These are phyloP conservation scores for barley (Hordeum vulgare) DNA, from an alignment of 176 grass and related monocot genomes.

Conservation along the genomic window MorexV3_pseudomolecules_assembly NC_058524.1:512185896-512186395, in stretches of 20 bases:
- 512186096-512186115: slow-evolving; percentile 99
- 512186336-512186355: not conserved
- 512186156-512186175: slow-evolving; percentile 99
- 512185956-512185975: slow-evolving; percentile 82
- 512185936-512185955: slow-evolving; percentile 80
- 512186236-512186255: not conserved
- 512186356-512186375: not conserved
- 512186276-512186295: not conserved
- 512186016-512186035: not conserved
- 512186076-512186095: slow-evolving; percentile 96
- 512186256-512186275: not conserved
- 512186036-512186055: not conserved
- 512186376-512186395: not conserved
- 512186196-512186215: slow-evolving; percentile 73
- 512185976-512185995: slow-evolving; percentile 93
- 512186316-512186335: not conserved
- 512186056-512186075: slow-evolving; percentile 48
- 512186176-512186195: slow-evolving; percentile 94
- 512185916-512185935: not conserved
- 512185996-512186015: slow-evolving; percentile 42
- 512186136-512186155: slow-evolving; percentile 93
- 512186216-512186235: not conserved
- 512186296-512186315: not conserved
- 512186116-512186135: slow-evolving; percentile 89
- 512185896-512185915: not conserved